Base-by-base conservation (phyloP, 768 basidiomycete genomes). In the Harrya chromipes region DNA sequence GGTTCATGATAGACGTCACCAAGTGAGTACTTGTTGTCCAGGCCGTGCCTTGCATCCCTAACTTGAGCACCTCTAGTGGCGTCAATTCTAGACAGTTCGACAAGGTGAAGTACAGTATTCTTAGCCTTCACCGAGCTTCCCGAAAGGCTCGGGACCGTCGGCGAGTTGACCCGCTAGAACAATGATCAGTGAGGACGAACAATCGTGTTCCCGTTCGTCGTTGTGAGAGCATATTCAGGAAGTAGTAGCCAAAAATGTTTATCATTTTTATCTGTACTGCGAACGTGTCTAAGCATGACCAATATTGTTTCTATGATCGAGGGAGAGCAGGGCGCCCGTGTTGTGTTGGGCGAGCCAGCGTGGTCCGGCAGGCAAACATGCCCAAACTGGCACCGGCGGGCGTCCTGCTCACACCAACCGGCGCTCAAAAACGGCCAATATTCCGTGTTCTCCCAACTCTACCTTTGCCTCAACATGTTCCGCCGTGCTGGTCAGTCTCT, bases 51-150 rank as follows among this genome's bases (percentile, higher is more conserved):
- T 21, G 36, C n/a, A 29, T 46, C 36, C 6, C 33, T 44, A 52
- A 34, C 34, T 19, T 34, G 41, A 37, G 42, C 48, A 21, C 54
- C 13, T 2, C 47, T 65, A 93, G 90, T 52, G 81, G 85, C 8
- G 68, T 92, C 40, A 79, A 81, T 48, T 70, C 74, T 1, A 73
- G 74, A 48, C 81, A 90, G 62, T 80, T 78, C 49, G 90, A 93
- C 63, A 87, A 87, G 65, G 84, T 91, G 48, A 93, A 92, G 69
- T 85, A 87, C 59, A 83, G 85, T 0, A 77, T 94, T 53, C 69
- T 87, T 35, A 58, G 71, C 24, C 73, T 93, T 39, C 85, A 88
- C 63, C 77, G 91, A 46, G 79, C 83, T 6, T 86, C 88, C 23
- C 76, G 87, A 40, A 89, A 87, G 66, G 77, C 82, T 46, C 79